phyloP scores from a whole-genome alignment of 176 grass and related monocot genomes.

The Ensete ventricosum region DNA sequence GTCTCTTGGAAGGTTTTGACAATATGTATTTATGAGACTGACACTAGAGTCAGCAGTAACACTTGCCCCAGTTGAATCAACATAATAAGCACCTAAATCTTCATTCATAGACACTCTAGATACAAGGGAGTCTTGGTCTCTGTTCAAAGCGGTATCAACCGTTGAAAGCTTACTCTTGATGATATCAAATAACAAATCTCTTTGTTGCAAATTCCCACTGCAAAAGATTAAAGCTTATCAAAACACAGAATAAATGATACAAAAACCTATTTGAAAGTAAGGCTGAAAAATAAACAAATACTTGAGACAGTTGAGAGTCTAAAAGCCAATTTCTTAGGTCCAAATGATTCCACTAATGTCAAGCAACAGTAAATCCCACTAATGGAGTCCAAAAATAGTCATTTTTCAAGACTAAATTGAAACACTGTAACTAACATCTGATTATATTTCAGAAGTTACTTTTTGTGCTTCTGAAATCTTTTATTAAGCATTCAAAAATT shows the following conservation, averaged over 20 bases:
- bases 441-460: no score
- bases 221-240: constrained; percentile 7
- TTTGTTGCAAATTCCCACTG: constrained; percentile 66
- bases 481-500: no score
- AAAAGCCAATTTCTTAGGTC: not conserved
- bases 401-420: no score
- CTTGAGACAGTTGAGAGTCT: not conserved
- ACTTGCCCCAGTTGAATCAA: constrained; percentile 66
- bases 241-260: constrained; percentile 4
- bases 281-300: not conserved
- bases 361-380: no score
- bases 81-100: constrained; percentile 58
- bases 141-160: constrained; percentile 48
- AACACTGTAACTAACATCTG: no score
- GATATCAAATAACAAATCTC: constrained; percentile 63
- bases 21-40: constrained; percentile 49
- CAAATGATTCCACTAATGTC: no score
- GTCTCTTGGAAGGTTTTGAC: constrained; percentile 61
- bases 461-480: no score
- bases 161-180: constrained; percentile 52
- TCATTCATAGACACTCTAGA: constrained; percentile 27
- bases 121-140: constrained; percentile 34
- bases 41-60: constrained; percentile 61
- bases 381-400: no score
- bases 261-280: not conserved